A percentile compares a stretch with the other conserved stretches of the same genome.
phyloP scores from a whole-genome alignment of 768 basidiomycete genomes.

The Leccinum obscurum region DNA sequence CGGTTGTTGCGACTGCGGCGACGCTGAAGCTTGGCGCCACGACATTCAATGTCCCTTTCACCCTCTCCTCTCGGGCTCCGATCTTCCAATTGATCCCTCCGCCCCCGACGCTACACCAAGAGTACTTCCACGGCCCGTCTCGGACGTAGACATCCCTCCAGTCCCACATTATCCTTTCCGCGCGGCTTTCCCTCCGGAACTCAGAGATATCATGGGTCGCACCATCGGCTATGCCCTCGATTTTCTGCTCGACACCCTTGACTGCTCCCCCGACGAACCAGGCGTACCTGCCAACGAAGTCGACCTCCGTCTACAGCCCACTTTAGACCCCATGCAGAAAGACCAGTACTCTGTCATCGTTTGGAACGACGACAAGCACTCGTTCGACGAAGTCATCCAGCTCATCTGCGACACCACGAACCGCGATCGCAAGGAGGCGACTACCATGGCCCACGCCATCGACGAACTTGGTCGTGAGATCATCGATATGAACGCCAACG shows the following conservation, averaged over 20 bases:
- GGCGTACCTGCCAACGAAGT: conserved; percentile 64
- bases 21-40: conserved; percentile 81
- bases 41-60: conserved; percentile 73
- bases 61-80: conserved; percentile 45
- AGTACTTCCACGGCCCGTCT: conserved; percentile 40
- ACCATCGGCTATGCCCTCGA: conserved; percentile 79
- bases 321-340: conserved; percentile 75
- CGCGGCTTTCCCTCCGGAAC: conserved; percentile 57
- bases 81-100: conserved; percentile 11
- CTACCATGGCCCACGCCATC: conserved; percentile 54
- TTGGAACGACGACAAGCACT: conserved; percentile 99
- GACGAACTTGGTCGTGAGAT: conserved; percentile 84
- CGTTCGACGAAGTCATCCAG: conserved; percentile 81
- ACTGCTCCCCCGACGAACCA: conserved; percentile 79
- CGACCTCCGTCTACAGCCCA: conserved; percentile 70
- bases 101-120: conserved; percentile 43
- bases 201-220: conserved; percentile 71
- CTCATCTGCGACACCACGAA: conserved; percentile 58
- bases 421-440: conserved; percentile 57
- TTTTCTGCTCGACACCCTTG: conserved; percentile 80
- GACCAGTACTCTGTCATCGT: conserved; percentile 81
- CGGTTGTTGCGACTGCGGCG: conserved; percentile 95
- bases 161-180: conserved; percentile 61
- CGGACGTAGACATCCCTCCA: conserved; percentile 53
- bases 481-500: conserved; percentile 66